Evolutionary conservation across 768 basidiomycete genomes (phyloP), one percentile per base, ranked within the genome.

Genomic region (Saitozyma podzolica): DNA sequence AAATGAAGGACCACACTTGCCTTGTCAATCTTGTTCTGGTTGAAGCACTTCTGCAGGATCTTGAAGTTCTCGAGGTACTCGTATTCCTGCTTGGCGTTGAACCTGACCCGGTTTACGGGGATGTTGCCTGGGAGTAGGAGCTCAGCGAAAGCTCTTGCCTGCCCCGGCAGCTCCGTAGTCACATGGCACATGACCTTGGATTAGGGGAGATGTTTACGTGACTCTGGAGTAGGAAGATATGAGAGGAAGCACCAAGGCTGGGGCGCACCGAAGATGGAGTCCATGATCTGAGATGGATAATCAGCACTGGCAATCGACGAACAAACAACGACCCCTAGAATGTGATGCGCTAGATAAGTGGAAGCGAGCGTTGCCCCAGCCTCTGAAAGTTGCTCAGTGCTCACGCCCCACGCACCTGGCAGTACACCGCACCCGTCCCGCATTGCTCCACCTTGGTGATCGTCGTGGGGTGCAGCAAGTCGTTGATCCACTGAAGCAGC

Each of bases 1-100:
- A 52, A 13, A 8, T 6, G 54, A 37, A 11, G 54, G 54, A n/a
- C n/a, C 11, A 19, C n/a, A 74, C 84, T 76, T 72, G 85, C 92
- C 88, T 94, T 97, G 80, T 97, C 94, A 66, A 99, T 89, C 82
- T 91, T 90, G 80, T 97, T 89, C 13, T 84, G 77, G 78, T 92
- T 92, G 88, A 99, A 98, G 47, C 85, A 77, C 72, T 88, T 92
- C 80, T 99, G 96, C 80, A 99, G 82, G 76, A 98, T 85, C 81
- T 98, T 97, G 85, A 86, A 98, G 82, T 99, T 99, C 37, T 86
- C 89, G 58, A 98, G 81, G 76, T 87, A 97, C 80, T 98, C 95
- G 82, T 96, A 97, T 78, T 96, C 77, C 64, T 91, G 90, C 82
- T 87, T 93, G 50, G 96, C 93, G 79, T 88, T 88, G 86, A 97